Percentiles rank a stretch among this genome's conserved stretches.
phyloP scores from a whole-genome alignment of 768 basidiomycete species.

The Kwoniella bestiolae region DNA sequence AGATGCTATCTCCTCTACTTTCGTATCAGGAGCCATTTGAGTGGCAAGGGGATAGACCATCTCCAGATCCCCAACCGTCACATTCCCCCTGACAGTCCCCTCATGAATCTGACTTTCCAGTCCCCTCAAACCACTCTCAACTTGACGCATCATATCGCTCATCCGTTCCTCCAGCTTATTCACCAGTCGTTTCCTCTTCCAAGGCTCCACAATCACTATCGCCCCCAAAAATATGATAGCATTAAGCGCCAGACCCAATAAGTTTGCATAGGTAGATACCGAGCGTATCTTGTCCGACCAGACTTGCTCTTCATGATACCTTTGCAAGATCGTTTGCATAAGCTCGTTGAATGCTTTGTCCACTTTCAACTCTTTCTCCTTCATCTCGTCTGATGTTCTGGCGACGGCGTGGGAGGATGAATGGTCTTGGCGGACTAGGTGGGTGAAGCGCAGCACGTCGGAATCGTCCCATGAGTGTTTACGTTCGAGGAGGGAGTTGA shows the following conservation, averaged over 20 bases:
- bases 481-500: constrained; percentile 91
- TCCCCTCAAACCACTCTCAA: constrained; percentile 53
- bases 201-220: constrained; percentile 90
- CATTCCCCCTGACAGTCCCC: not conserved
- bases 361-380: constrained; percentile 74
- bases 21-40: not conserved
- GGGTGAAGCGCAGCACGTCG: constrained; percentile 86
- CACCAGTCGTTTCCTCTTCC: constrained; percentile 85
- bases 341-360: constrained; percentile 83
- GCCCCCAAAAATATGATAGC: constrained; percentile 87
- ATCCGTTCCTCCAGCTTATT: constrained; percentile 88
- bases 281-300: constrained; percentile 99
- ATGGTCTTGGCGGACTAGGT: constrained; percentile 88
- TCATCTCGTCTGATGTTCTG: constrained; percentile 69
- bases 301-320: constrained; percentile 98
- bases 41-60: not conserved
- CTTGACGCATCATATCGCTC: constrained; percentile 63
- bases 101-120: constrained; percentile 19
- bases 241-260: constrained; percentile 84
- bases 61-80: not conserved
- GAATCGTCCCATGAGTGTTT: constrained; percentile 90
- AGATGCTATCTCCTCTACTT: too few species aligned
- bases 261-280: constrained; percentile 87
- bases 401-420: constrained; percentile 78
- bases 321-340: constrained; percentile 77